Base-by-base conservation (phyloP, 176 grass and related monocot genomes). In the Triticum turgidum region DNA sequence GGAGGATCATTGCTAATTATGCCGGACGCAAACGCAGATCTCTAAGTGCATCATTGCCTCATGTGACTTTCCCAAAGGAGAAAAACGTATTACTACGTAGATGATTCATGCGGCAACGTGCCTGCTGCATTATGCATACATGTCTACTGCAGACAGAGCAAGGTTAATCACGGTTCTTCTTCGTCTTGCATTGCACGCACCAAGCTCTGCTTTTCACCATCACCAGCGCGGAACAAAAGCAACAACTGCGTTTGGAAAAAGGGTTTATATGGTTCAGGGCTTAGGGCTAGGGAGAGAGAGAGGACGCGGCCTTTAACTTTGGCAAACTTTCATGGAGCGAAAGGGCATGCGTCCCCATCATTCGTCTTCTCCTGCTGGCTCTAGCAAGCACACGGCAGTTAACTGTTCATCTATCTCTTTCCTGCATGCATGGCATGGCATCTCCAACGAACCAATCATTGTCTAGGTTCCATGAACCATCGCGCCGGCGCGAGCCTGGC, bases 371-470 rank as follows among this genome's bases (percentile, higher is more conserved):
- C 72, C 25, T 42, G 3, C 33, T 30, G 7, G 32, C 65, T 35
- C 18, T 29, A 20, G 73, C 73, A 8, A 61, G 66, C 25, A 76
- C 80, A 58, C 85, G 81, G 45, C 85, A 87, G n/a, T 45, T 74
- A 47, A 91, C 76, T 80, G 35, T 83, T 83, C 70, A 42, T 78
- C 89, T 44, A 59, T 73, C 38, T 79, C 80, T 80, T 66, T 66
- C 72, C 22, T 66, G 72, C 29, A 24, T 76, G 69, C 82, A 84
- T 83, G 65, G 34, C 78, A 39, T 68, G 63, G 71, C 72, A 77
- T 38, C 81, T 83, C 37, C 81, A 84, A 86, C 72, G 37, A 86
- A 83, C 66, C 80, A 87, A 91, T 91, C 81, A 88, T 91, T 87
- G 15, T 67, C 75, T 45, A 84, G 74, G 86, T 89, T 83, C 84